Percentiles rank a stretch among this genome's conserved stretches.
These are phyloP conservation scores for Endoconidiophora polonica DNA, from an alignment of 2,329 filamentous ascomycete species.

Conservation along the genomic window DNA sequence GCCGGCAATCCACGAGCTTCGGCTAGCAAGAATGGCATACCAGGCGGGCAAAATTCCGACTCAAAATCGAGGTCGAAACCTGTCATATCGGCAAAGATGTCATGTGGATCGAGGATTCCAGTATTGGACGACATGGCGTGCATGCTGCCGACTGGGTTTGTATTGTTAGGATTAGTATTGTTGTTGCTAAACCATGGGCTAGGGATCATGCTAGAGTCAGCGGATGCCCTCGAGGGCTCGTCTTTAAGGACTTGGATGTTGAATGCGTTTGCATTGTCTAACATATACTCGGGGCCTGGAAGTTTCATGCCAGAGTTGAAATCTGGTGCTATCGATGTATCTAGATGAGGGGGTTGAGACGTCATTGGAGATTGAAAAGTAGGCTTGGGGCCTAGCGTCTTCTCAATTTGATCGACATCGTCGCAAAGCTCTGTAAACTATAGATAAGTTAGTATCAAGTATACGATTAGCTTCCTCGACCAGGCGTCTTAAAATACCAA, in stretches of 20 bases:
- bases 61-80: slow-evolving; percentile 7
- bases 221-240: too few relatives aligned
- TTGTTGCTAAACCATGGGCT: too few relatives aligned
- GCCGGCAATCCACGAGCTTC: slow-evolving; percentile 14
- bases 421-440: slow-evolving; percentile 7
- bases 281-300: slow-evolving; percentile 4
- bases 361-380: too few relatives aligned
- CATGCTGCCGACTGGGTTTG: too few relatives aligned
- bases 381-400: slow-evolving; percentile 2
- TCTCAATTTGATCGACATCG: slow-evolving; percentile 3
- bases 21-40: slow-evolving; percentile 13
- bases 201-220: too few relatives aligned
- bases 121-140: too few relatives aligned
- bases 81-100: neutral
- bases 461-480: neutral
- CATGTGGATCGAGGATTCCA: too few relatives aligned
- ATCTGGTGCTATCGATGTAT: neutral
- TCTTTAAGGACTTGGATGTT: slow-evolving; percentile 1
- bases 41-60: slow-evolving; percentile 13
- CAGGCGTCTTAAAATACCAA: slow-evolving; percentile 8
- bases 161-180: too few relatives aligned
- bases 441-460: neutral
- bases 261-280: slow-evolving; percentile 5
- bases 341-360: neutral
- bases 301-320: neutral